Conservation (phyloP, 164 flowering plant species). For the Nelumbo lutea region DNA sequence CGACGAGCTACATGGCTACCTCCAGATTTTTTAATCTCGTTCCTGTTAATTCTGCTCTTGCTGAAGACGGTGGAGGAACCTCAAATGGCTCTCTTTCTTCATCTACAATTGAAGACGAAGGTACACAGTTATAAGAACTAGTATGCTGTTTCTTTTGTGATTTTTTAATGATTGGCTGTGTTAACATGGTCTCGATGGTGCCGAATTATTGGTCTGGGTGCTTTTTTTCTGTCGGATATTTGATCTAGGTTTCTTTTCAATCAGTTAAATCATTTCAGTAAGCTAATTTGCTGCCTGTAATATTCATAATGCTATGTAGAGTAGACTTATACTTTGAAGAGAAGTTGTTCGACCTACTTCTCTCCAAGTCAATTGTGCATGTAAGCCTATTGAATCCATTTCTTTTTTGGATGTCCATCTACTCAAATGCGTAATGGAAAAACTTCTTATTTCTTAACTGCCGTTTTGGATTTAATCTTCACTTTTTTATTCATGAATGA, state of each 20-base stretch:
- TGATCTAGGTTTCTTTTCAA: conserved; percentile 1
- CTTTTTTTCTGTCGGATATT: background rate
- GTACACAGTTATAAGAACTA: conserved; percentile 13
- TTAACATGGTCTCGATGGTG: background rate
- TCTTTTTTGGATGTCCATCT: no score
- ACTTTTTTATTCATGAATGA: no score
- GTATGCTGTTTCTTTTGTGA: background rate
- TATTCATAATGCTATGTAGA: background rate
- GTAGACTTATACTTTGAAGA: no score
- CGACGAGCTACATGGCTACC: conserved; percentile 15
- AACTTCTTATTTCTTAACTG: no score
- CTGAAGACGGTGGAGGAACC: conserved; percentile 38
- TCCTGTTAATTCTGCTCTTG: conserved; percentile 26
- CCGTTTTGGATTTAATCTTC: no score
- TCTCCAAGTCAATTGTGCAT: no score
- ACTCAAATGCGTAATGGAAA: no score
- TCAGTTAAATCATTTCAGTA: background rate
- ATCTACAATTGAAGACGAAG: conserved; percentile 37
- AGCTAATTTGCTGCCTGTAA: background rate
- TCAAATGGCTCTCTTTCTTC: conserved; percentile 35
- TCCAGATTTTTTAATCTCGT: conserved; percentile 35
- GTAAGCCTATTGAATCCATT: no score
- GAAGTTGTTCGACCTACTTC: no score
- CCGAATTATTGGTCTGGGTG: background rate
- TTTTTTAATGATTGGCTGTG: background rate